Evolutionary conservation across 73 alveolate species (phyloP), one percentile per base, ranked within the genome.

Genomic region (Durusdinium trenchii): DNA sequence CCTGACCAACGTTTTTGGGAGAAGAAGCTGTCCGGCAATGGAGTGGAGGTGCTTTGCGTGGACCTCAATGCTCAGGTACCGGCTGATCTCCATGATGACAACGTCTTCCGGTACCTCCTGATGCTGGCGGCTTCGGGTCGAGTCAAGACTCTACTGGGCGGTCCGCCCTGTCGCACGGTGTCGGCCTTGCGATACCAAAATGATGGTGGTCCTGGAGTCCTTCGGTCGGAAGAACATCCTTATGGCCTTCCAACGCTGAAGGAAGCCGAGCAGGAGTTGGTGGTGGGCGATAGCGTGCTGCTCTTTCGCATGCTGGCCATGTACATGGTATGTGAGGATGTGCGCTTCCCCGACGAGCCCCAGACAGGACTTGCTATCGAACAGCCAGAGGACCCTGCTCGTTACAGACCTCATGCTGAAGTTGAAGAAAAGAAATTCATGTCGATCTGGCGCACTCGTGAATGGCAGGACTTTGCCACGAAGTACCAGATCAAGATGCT

Each of bases 351-450:
- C 3, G 30, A 45, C 2, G 43, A 5, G 6, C 32, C 23, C 46
- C 45, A 38, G 26, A 79, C 90, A 3, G 47, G 6, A 1, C 30
- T 79, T 2, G n/a, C 38, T 3, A 2, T 45, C 28, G 90, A 79
- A 46, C 90, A 79, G 26, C 90, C 90, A 32, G 69, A 79, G 30
- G 90, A 79, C 67, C 90, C 90, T 3, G 52, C 51, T 14, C 20
- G n/a, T 23, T 79, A 79, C 52, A 40, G 90, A 4, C 2, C 14
- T 18, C 48, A 43, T 40, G 86, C 3, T n/a, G 86, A 76, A 4
- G 61, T 76, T 40, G 5, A 32, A 48, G 50, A n/a, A n/a, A 42
- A 43, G 61, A 60, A 60, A 6, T 76, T 43, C 45, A 76, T 76
- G 86, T 76, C 86, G n/a, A 76, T 76, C 61, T 76, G 54, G 61